Conservation (phyloP, 2,329 filamentous ascomycete species). For the Macrophomina phaseolina region DNA sequence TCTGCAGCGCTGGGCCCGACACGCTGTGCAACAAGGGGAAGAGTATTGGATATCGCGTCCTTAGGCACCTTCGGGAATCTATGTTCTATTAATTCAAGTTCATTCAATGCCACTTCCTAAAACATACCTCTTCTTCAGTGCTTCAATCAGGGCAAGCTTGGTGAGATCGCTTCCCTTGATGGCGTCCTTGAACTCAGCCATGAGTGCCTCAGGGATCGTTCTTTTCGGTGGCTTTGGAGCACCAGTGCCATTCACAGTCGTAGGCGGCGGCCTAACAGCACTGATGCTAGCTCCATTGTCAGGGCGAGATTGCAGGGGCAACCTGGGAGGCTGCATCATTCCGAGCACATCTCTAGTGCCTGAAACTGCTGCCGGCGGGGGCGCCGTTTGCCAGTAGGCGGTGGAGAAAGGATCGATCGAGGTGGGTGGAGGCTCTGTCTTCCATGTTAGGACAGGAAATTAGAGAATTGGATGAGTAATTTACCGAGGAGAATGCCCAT, state of each 20-base stretch:
- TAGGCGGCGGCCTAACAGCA: constrained; percentile 29
- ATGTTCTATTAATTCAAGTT: constrained; percentile 28
- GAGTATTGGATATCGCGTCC: constrained; percentile 72
- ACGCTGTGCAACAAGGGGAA: constrained; percentile 69
- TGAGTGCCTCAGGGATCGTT: constrained; percentile 63
- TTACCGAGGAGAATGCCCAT: constrained; percentile 78
- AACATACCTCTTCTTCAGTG: constrained; percentile 71
- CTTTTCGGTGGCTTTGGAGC: constrained; percentile 48
- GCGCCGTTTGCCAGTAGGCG: constrained; percentile 70
- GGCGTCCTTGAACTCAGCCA: constrained; percentile 71
- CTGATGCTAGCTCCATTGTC: constrained; percentile 35
- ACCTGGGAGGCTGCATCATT: constrained; percentile 48
- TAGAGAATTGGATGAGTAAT: constrained; percentile 35
- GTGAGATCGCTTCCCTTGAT: constrained; percentile 74
- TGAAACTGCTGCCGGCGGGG: constrained; percentile 21
- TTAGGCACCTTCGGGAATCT: constrained; percentile 74
- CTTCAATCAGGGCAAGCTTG: constrained; percentile 76
- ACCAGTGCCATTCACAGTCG: constrained; percentile 34
- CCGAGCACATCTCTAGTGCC: constrained; percentile 31
- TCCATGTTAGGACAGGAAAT: background rate
- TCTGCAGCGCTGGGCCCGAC: constrained; percentile 66
- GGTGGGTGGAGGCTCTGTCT: constrained; percentile 53
- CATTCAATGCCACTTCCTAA: background rate
- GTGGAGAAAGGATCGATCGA: constrained; percentile 86
- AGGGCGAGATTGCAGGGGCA: constrained; percentile 49